A percentile compares a stretch with the other conserved stretches of the same genome.
These are phyloP conservation scores for Monosporozyma aerobia DNA, from an alignment of 805 yeast species.

Conservation along the genomic window DNA sequence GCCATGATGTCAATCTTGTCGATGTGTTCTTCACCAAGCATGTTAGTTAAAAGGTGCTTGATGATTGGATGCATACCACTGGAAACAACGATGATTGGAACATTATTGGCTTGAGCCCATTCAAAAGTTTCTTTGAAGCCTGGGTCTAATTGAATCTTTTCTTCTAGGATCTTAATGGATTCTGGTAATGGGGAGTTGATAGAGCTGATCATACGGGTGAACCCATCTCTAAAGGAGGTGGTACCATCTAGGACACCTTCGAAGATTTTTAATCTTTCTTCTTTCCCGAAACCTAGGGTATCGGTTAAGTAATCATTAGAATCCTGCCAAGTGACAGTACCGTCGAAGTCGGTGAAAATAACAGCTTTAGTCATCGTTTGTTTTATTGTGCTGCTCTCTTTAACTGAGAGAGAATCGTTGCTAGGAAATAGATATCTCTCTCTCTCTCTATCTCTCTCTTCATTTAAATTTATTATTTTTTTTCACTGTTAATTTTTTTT, in stretches of 20 bases:
- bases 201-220: constrained; percentile 75
- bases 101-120: constrained; percentile 62
- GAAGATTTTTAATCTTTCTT: constrained; percentile 56
- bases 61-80: constrained; percentile 94
- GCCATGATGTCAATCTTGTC: constrained; percentile 70
- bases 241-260: constrained; percentile 61
- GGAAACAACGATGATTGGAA: constrained; percentile 82
- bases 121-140: constrained; percentile 77
- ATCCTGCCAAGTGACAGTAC: constrained; percentile 92
- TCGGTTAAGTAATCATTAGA: constrained; percentile 90
- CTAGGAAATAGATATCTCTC: too few relatives aligned
- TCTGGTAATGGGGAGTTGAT: constrained; percentile 67
- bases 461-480: too few relatives aligned
- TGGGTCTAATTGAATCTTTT: constrained; percentile 71
- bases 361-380: constrained; percentile 47
- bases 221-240: constrained; percentile 73
- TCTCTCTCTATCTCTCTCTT: too few relatives aligned
- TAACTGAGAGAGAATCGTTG: too few relatives aligned
- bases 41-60: constrained; percentile 57
- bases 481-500: too few relatives aligned
- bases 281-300: constrained; percentile 74
- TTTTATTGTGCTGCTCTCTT: not conserved
- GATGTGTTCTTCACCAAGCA: constrained; percentile 71
- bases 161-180: constrained; percentile 61
- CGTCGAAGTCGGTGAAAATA: constrained; percentile 96